Evolutionary conservation across 2,329 filamentous ascomycete species (phyloP).

Genomic region (Exophiala bonariae): DNA sequence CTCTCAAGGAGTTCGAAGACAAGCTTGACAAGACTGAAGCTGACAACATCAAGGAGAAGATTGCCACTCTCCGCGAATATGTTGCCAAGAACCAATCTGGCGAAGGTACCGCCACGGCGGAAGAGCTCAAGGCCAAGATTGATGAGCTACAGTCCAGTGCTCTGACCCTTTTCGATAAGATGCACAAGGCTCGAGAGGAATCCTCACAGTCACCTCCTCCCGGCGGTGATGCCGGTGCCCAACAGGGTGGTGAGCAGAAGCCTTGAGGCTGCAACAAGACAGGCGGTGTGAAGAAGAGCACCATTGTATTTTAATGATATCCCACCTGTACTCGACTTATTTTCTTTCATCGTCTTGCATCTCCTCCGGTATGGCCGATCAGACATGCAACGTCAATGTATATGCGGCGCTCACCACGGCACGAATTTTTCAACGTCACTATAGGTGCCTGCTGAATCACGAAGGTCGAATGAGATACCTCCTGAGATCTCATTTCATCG

Average conservation of each 20-base stretch:
- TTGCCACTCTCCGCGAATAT: conserved; percentile 78
- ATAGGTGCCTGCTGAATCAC: too few species aligned
- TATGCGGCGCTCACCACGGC: too few species aligned
- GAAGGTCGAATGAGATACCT: too few species aligned
- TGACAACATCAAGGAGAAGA: conserved; percentile 92
- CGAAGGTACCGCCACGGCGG: conserved; percentile 80
- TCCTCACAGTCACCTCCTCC: conserved; percentile 51
- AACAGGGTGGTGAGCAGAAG: conserved; percentile 32
- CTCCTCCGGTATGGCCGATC: conserved; percentile 3
- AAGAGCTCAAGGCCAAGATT: conserved; percentile 97
- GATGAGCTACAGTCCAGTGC: conserved; percentile 95
- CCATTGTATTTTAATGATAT: conserved; percentile 31
- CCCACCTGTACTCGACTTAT: conserved; percentile 24
- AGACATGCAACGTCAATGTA: not conserved
- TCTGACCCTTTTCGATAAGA: conserved; percentile 98
- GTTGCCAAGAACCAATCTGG: conserved; percentile 93
- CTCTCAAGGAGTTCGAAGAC: conserved; percentile 93
- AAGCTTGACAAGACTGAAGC: conserved; percentile 96
- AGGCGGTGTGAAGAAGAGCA: not conserved
- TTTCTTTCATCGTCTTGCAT: conserved; percentile 2
- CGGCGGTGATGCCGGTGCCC: conserved; percentile 30
- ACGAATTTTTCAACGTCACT: too few species aligned
- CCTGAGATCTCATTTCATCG: too few species aligned
- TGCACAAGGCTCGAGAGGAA: conserved; percentile 92
- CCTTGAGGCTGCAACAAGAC: conserved; percentile 47